A percentile compares a stretch with the other conserved stretches of the same genome.
These are phyloP conservation scores for Fusarium continuum DNA, from an alignment of 2,329 filamentous ascomycete species.

Conservation along the genomic window DNA sequence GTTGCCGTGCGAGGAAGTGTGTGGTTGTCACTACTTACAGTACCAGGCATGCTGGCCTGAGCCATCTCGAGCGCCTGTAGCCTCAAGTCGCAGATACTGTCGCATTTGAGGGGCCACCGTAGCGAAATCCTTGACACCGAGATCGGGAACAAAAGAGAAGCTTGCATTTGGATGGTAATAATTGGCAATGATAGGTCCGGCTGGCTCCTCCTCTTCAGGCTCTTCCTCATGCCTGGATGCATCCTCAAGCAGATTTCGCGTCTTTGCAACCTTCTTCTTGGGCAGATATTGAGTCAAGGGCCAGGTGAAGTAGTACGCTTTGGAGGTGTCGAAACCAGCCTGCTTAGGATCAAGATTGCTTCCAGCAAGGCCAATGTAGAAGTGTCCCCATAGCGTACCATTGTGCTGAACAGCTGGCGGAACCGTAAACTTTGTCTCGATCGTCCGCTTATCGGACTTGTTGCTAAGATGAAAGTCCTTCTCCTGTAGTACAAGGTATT, in stretches of 20 bases:
- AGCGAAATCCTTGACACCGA: constrained; percentile 74
- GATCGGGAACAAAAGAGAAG: constrained; percentile 84
- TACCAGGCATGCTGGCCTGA: constrained; percentile 94
- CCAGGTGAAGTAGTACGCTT: constrained; percentile 84
- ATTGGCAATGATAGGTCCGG: constrained; percentile 77
- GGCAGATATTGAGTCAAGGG: constrained; percentile 89
- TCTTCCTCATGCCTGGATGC: constrained; percentile 52
- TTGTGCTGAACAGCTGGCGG: constrained; percentile 87
- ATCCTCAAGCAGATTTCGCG: constrained; percentile 81
- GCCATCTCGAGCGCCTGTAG: constrained; percentile 81
- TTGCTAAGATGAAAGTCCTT: constrained; percentile 82
- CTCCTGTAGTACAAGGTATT: constrained; percentile 81
- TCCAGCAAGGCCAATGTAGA: constrained; percentile 84
- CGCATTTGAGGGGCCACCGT: constrained; percentile 76
- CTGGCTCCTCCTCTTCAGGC: constrained; percentile 62
- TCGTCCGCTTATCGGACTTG: constrained; percentile 78
- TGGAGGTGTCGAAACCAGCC: constrained; percentile 75
- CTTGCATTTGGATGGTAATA: constrained; percentile 98
- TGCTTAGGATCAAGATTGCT: constrained; percentile 78
- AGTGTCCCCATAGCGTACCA: constrained; percentile 93
- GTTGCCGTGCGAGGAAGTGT: not conserved
- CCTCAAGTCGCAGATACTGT: constrained; percentile 82
- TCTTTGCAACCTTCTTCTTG: constrained; percentile 91
- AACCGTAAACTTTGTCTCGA: constrained; percentile 80
- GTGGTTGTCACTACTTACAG: constrained; percentile 51